Conservation (phyloP, 306 rosid species). For the Acacia confusa region DNA sequence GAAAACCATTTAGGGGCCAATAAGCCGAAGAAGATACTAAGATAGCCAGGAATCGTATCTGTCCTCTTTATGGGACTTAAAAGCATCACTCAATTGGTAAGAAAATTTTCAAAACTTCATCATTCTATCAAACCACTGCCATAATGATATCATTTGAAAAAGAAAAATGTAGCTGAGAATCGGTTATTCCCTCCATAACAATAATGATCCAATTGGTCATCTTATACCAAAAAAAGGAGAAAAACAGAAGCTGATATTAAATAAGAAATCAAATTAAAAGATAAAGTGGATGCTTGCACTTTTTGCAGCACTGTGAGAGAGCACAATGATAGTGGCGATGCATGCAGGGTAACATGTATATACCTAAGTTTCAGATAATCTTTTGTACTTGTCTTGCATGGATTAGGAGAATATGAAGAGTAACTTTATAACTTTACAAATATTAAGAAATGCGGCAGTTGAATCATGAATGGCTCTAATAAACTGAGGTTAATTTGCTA, state of each 20-base stretch:
- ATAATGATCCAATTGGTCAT: slow-evolving; percentile 8
- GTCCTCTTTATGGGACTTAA: neutral
- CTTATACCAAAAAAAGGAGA: neutral
- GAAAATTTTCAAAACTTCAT: slow-evolving; percentile 28
- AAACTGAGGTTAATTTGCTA: neutral
- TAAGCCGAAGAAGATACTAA: neutral
- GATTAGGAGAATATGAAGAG: neutral
- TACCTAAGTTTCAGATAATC: neutral
- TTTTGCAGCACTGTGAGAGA: neutral
- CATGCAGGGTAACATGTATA: neutral
- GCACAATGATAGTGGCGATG: slow-evolving; percentile 3
- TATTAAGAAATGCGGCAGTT: neutral
- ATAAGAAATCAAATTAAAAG: neutral
- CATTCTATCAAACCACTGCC: slow-evolving; percentile 16
- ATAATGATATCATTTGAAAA: slow-evolving; percentile 6
- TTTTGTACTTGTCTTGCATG: neutral
- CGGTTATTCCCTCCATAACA: slow-evolving; percentile 1
- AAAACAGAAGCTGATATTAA: neutral
- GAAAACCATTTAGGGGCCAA: neutral
- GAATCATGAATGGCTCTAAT: neutral
- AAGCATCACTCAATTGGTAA: slow-evolving; percentile 14
- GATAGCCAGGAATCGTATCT: neutral
- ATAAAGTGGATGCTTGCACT: neutral
- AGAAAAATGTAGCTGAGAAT: neutral
- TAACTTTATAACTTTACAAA: neutral